Conservation (phyloP, 345 rosid genomes). For the Moringa oleifera region DNA sequence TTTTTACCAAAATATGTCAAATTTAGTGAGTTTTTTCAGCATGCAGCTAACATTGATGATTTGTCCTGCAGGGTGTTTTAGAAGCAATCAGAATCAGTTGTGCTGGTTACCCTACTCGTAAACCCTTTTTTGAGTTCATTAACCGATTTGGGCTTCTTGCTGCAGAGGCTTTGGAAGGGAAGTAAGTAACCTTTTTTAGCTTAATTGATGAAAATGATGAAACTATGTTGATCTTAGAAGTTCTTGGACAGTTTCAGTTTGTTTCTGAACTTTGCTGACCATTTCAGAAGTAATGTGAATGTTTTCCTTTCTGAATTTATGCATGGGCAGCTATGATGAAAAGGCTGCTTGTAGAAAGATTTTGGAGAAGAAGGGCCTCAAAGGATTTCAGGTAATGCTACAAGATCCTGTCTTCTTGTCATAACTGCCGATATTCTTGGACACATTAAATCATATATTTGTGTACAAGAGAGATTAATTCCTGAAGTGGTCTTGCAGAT, state of each 20-base stretch:
- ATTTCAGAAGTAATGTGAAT: constrained; percentile 12
- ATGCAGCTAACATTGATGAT: constrained; percentile 9
- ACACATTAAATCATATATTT: background rate
- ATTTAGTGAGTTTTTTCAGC: constrained; percentile 4
- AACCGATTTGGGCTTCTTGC: constrained; percentile 86
- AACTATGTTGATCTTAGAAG: background rate
- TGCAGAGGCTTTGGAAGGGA: constrained; percentile 65
- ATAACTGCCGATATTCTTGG: constrained; percentile 2
- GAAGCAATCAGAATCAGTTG: constrained; percentile 98
- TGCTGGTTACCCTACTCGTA: constrained; percentile 97
- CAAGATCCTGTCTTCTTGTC: constrained; percentile 11
- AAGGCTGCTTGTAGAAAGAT: constrained; percentile 64
- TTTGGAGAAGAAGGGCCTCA: constrained; percentile 74
- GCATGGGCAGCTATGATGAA: constrained; percentile 68
- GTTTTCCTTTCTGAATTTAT: constrained; percentile 18
- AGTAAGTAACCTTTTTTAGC: constrained; percentile 41
- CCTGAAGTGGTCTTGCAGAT: constrained; percentile 41
- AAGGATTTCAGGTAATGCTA: constrained; percentile 78
- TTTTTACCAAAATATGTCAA: constrained; percentile 2
- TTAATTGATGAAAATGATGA: background rate
- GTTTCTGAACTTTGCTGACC: constrained; percentile 10
- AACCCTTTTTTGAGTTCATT: constrained; percentile 83
- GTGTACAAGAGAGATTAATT: background rate
- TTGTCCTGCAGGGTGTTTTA: constrained; percentile 69
- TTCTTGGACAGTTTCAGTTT: constrained; percentile 4